Conservation (phyloP, 1,284 basidiomycete species). For the Porogramme epimiltina region DNA sequence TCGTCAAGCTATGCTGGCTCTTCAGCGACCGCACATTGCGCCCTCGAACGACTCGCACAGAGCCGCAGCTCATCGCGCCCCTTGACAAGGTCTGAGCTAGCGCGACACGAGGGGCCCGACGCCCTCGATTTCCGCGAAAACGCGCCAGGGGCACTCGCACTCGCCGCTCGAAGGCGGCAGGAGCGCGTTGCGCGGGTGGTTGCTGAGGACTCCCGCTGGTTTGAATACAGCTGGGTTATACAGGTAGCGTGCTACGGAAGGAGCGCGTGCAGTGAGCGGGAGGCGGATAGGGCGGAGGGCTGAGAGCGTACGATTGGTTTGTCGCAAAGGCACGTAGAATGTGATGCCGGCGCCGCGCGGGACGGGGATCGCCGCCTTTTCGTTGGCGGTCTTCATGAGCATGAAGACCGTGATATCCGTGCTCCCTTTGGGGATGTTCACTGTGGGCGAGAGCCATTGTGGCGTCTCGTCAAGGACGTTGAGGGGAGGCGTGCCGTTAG, state of each 20-base stretch:
- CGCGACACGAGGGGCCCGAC: conserved; percentile 22
- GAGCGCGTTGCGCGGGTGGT: conserved; percentile 42
- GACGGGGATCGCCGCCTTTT: conserved; percentile 42
- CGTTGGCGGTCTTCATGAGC: conserved; percentile 40
- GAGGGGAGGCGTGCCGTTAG: conserved; percentile 4
- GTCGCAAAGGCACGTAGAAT: conserved; percentile 46
- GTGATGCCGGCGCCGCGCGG: conserved; percentile 46
- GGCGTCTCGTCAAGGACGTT: conserved; percentile 64
- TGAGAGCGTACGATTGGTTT: conserved; percentile 36
- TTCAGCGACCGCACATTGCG: conserved; percentile 28
- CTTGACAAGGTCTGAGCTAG: conserved; percentile 25
- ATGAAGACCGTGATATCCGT: conserved; percentile 48
- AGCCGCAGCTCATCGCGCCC: conserved; percentile 34
- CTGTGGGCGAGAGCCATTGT: conserved; percentile 62
- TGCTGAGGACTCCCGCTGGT: conserved; percentile 42
- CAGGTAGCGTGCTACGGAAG: conserved; percentile 41
- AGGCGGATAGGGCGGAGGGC: background rate
- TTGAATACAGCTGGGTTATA: conserved; percentile 40
- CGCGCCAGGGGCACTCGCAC: conserved; percentile 43
- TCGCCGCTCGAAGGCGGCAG: conserved; percentile 40
- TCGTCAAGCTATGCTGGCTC: conserved; percentile 15
- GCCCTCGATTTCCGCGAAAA: conserved; percentile 36
- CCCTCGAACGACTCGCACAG: conserved; percentile 30
- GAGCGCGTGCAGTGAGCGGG: no score
- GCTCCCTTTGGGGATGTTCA: conserved; percentile 40